Conservation (phyloP, 345 rosid genomes). For the Abelmoschus esculentus region DNA sequence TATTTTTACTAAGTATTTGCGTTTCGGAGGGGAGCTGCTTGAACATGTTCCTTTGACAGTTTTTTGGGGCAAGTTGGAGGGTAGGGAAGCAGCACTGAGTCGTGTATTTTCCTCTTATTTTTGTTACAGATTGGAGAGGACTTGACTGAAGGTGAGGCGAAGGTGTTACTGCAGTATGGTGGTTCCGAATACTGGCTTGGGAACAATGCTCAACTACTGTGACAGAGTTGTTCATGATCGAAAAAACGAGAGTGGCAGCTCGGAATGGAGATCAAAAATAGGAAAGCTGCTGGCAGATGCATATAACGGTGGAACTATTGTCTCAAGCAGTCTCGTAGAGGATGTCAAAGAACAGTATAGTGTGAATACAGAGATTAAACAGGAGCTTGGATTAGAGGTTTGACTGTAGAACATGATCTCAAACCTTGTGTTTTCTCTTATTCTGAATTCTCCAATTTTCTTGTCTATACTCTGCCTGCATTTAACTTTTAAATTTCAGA, state of each 20-base stretch:
- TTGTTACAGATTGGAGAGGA: slow-evolving; percentile 69
- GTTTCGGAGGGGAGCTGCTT: no score
- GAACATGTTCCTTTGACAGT: no score
- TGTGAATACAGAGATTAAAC: slow-evolving; percentile 1
- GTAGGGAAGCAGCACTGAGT: no score
- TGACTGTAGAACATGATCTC: not conserved
- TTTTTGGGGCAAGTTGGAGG: no score
- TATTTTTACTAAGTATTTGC: no score
- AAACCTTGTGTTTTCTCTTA: not conserved
- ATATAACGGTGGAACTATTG: slow-evolving; percentile 56
- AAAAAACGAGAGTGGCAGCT: slow-evolving; percentile 52
- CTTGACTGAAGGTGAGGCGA: slow-evolving; percentile 66
- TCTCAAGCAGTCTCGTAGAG: slow-evolving; percentile 23
- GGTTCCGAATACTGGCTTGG: slow-evolving; percentile 73
- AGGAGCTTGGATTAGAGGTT: no score
- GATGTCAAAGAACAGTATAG: slow-evolving; percentile 5
- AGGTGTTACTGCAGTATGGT: slow-evolving; percentile 65
- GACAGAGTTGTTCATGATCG: slow-evolving; percentile 82
- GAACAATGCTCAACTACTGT: slow-evolving; percentile 78
- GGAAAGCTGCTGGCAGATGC: slow-evolving; percentile 69
- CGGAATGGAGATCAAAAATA: slow-evolving; percentile 80
- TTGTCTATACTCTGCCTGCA: not conserved
- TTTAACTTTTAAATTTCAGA: not conserved
- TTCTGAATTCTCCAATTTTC: not conserved
- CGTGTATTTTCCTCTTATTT: not conserved